phyloP scores from a whole-genome alignment of 306 rosid species.

The Cucurbita maxima region DNA sequence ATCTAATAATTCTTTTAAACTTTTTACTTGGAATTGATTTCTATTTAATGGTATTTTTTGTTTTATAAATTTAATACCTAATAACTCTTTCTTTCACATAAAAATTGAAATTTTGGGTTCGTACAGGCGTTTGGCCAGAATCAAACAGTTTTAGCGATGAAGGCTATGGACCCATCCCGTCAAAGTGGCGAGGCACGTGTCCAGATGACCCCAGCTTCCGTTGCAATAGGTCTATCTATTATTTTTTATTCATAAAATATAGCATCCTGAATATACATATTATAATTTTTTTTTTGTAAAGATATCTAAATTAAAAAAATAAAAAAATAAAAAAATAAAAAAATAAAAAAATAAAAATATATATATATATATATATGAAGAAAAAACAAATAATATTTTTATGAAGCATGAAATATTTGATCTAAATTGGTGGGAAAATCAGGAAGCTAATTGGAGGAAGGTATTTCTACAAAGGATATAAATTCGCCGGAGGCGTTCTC shows the following conservation, averaged over 20 bases:
- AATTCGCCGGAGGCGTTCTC: not conserved
- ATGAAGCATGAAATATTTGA: not conserved
- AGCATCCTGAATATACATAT: no score
- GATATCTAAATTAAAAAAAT: no score
- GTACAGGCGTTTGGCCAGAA: not conserved
- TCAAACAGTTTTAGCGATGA: not conserved
- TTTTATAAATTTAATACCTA: no score
- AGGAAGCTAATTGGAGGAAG: not conserved
- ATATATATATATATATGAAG: no score
- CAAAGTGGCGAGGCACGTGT: not conserved
- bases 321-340: no score
- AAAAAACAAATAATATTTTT: no score
- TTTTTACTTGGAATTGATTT: no score
- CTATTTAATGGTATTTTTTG: no score
- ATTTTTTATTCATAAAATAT: no score
- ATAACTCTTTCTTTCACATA: not conserved
- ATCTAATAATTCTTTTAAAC: no score
- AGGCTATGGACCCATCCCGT: not conserved
- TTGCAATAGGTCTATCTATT: not conserved
- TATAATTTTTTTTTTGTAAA: no score
- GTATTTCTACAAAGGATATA: not conserved
- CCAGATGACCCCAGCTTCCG: not conserved
- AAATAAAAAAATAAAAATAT: no score
- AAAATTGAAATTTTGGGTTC: not conserved
- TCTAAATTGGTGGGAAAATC: not conserved